A percentile compares a stretch with the other conserved stretches of the same genome.
Evolutionary conservation across 805 yeast species (phyloP).

Genomic region (Cyberlindnera samutprakarnensis): DNA sequence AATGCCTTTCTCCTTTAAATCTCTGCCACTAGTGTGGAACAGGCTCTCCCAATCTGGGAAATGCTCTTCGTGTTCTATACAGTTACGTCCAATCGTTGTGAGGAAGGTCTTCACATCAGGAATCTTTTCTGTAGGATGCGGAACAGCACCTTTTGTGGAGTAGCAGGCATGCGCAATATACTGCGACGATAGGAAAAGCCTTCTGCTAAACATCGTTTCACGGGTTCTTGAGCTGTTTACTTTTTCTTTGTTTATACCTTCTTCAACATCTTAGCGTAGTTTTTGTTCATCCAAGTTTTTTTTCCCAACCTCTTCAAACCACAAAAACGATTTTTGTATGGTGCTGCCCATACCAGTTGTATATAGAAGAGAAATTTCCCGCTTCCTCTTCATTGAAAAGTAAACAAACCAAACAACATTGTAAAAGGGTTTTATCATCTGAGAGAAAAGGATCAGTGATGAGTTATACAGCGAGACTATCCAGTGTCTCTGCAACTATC

Average conservation of each 20-base stretch:
- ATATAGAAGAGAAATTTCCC: too few species aligned
- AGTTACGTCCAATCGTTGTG: conserved; percentile 69
- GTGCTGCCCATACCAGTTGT: too few species aligned
- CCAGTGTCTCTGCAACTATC: conserved; percentile 1
- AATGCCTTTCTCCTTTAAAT: conserved; percentile 70
- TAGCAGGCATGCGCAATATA: conserved; percentile 8
- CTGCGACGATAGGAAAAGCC: conserved; percentile 2
- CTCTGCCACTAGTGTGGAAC: conserved; percentile 44
- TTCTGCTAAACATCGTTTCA: conserved; percentile 13
- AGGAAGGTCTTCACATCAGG: conserved; percentile 74
- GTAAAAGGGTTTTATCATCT: too few species aligned
- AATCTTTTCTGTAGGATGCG: conserved; percentile 43
- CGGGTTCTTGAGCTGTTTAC: too few species aligned
- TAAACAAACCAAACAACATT: too few species aligned
- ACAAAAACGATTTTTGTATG: too few species aligned
- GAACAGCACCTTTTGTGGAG: conserved; percentile 22
- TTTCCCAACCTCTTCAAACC: too few species aligned
- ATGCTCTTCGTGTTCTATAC: conserved; percentile 55
- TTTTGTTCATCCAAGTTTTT: too few species aligned
- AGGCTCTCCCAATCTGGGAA: conserved; percentile 69
- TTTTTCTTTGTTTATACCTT: too few species aligned
- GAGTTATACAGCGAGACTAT: conserved; percentile 3
- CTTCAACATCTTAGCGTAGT: too few species aligned
- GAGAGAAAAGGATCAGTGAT: not conserved
- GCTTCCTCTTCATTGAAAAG: too few species aligned